Base-by-base conservation (phyloP, 176 grass and related monocot genomes). In the Eremochloa ophiuroides region DNA sequence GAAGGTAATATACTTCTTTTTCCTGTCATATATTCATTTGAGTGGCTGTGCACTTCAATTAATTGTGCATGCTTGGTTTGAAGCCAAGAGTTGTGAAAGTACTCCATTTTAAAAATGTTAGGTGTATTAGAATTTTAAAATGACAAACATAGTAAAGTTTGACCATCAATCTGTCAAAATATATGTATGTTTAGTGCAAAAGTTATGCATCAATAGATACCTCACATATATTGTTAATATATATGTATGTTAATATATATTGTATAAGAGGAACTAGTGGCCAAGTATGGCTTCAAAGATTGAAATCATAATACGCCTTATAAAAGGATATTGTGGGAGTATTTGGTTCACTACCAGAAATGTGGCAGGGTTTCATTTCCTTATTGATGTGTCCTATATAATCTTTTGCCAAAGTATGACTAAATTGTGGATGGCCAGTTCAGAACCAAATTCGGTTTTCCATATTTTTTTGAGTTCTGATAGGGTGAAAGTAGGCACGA, bases 1-100 rank as follows among this genome's bases (percentile, higher is more conserved):
- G 69, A 91, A 99, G 96, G 96, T 99, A 62, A 77, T 44, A 9
- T 79, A 31, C 38, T 66, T n/a, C 35, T 80, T 78, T 25, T 18
- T 78, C 31, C 4, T 73, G 29, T 13, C 51, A 10, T 77, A 39
- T 8, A 14, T 80, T 50, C 16, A 46, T 38, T 79, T 61, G 38
- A 67, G 22, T 88, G 47, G 30, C 28, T 71, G n/a, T 39, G 6
- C 40, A 39, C 30, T 65, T 74, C 15, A 61, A 62, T 82, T 62
- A 62, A 20, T 47, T 37, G 56, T 7, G 69, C 53, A 62, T 20
- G 6, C 43, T 37, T 20, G 30, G 31, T 83, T 83, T 38, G n/a
- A 74, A 65, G 10, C n/a, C 12, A 20, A 27, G 22, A 63, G 6
- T 68, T 53, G 9, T 37, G 14, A 67, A 66, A 56, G 11, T 37